Evolutionary conservation across 2,329 filamentous ascomycete genomes (phyloP), one percentile per base, ranked within the genome.

Genomic region (Teratosphaeriaceae sp.): DNA sequence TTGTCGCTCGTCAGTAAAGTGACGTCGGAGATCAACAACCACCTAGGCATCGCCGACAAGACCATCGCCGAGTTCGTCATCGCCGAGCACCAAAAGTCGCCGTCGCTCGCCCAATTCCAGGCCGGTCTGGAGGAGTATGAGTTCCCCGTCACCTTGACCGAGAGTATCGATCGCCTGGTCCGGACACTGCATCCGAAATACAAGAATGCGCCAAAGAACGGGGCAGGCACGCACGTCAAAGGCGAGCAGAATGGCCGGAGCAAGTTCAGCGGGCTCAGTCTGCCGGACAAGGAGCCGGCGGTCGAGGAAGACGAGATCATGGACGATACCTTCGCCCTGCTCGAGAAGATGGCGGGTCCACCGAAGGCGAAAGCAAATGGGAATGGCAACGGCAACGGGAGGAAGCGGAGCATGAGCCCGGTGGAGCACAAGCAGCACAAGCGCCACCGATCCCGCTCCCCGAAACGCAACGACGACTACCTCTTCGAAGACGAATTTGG

Each of bases 21-120:
- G 56, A 88, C 88, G 12, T 90, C 85, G 15, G 92, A 98, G 67
- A 75, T 98, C 41, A 84, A 94, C 58, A 98, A 98, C 61, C 87
- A 98, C 67, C 69, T 97, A 46, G 88, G 89, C 43, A 80, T 96
- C 56, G 85, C 79, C 62, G 89, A 98, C 68, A 96, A 94, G 67
- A 95, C 88, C 4, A 80, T 98, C 20, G 89, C 92, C 55, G 92
- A 98, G 66, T 98, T 95, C 62, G 80, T 98, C 58, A 95, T 98
- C 60, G 85, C 85, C 48, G 85, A 95, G 62, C 87, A 94, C 57
- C 68, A 84, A 62, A 79, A 89, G 75, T 85, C 81, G 69, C 75
- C 73, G 40, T 76, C 76, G 21, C 72, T 86, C 44, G 66, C 75
- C 40, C 81, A 85, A 21, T 98, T 97, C 70, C 85, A 85, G 68